Base-by-base conservation (phyloP, 768 basidiomycete genomes). In the Agrocybe pediades region DNA sequence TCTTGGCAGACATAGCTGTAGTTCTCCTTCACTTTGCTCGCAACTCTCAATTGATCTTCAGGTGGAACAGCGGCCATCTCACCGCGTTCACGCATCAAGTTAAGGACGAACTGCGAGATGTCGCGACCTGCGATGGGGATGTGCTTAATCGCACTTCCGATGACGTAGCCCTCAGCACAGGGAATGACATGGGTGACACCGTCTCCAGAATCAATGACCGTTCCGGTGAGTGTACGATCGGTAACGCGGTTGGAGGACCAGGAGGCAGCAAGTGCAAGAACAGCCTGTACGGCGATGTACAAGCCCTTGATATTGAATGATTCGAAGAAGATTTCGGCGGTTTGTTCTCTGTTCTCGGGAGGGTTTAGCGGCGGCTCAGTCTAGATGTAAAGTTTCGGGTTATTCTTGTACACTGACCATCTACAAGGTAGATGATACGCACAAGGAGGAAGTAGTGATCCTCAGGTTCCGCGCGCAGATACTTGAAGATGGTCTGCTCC, bases 401-500 rank as follows among this genome's bases (percentile, higher is more conserved):
- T 40, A 41, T 57, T 16, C 39, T 30, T 41, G n/a, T 43, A 53
- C 43, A 27, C 33, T 20, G 51, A 41, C 41, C 40, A 26, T 56
- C 45, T 6, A 21, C 11, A 23, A n/a, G 25, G 44, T 25, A 11
- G 19, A 25, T 49, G 46, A 17, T 43, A 76, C 95, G 70, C 62
- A 98, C 96, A 67, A 99, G 76, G 45, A 98, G 83, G 74, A 99
- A 98, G 72, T 98, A 91, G 71, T 98, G 97, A 74, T 98, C 96
- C 74, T 98, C 97, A 13, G 97, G 97, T 72, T 99, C 97, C 7
- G 95, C 95, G 52, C 96, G 82, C 56, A 99, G 80, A 76, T 98
- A 98, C 74, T 99, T 98, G 86, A 98, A 99, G 82, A 98, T 98
- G 60, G 90, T 92, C 78, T 99, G 96, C 71, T 97, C 95, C 97